Base-by-base conservation (phyloP, 805 yeast genomes). In the Zygosaccharomyces lentus region DNA sequence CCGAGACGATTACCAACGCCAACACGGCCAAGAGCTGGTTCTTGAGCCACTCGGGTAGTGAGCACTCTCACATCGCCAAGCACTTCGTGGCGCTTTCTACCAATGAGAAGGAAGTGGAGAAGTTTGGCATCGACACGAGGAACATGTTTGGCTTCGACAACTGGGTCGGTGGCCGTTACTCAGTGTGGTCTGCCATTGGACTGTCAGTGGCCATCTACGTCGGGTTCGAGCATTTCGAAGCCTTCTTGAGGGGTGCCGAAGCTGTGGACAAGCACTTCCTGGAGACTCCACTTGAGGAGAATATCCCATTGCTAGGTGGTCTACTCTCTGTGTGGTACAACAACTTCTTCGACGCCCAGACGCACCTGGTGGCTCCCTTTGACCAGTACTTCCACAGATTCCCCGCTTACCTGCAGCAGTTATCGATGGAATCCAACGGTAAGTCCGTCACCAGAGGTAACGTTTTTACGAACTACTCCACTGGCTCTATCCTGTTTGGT, bases 81-180 rank as follows among this genome's bases (percentile, higher is more conserved):
- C 99, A 93, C 77, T 93, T 93, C 66, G 99, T 83, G 60, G 99
- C 99, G 48, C 77, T 93, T 57, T 87, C 96, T 52, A 93, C 99
- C 53, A 93, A 93, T 69, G 95, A 87, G 51, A 72, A 70, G 43
- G 97, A 86, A 71, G 99, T 93, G 54, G 77, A 83, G 62, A 86
- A 87, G 73, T 93, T 93, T 62, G 99, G 99, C 65, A 93, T 93
- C 58, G 98, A 93, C 75, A 81, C 96, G 67, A 84, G 81, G 69
- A 93, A 93, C 78, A 93, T 93, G 99, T 93, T 93, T 71, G 98
- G 95, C 54, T 93, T 93, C 64, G 96, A 90, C 70, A 84, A 75
- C 73, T 93, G 99, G 99, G 99, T 93, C 55, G 99, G 99, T 65
- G 99, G 99, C 67, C 85, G 99, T 72, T 93, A 93, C 82, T 93